Conservation (phyloP, 768 basidiomycete genomes). For the Calocera viscosa region DNA sequence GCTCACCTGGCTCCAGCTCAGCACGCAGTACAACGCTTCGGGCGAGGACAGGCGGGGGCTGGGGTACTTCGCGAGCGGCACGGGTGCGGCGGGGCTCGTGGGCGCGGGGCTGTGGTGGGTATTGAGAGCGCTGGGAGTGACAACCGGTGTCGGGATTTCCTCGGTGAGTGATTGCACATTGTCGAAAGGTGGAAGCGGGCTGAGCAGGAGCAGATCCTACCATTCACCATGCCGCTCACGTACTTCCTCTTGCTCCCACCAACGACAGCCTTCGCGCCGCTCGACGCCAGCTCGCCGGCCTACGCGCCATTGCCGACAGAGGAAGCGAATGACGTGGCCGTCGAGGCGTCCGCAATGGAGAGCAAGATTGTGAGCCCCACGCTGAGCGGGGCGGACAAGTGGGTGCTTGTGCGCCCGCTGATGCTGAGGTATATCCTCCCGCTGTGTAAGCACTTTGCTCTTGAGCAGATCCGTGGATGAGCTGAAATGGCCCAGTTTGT, state of each 20-base stretch:
- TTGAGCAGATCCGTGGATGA: not conserved
- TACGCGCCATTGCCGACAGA: slow-evolving; percentile 32
- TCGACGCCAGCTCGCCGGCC: slow-evolving; percentile 18
- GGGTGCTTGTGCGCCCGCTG: slow-evolving; percentile 66
- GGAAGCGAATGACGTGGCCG: slow-evolving; percentile 29
- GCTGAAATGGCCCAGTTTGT: slow-evolving; percentile 39
- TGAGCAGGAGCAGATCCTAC: too few relatives aligned
- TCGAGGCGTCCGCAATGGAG: slow-evolving; percentile 26
- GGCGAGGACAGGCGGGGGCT: slow-evolving; percentile 67
- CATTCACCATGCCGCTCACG: slow-evolving; percentile 62
- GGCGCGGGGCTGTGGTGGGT: slow-evolving; percentile 96
- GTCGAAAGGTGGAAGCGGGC: not conserved
- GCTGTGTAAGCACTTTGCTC: slow-evolving; percentile 46
- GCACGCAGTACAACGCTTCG: slow-evolving; percentile 59
- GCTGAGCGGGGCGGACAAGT: slow-evolving; percentile 62
- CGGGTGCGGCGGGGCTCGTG: slow-evolving; percentile 84
- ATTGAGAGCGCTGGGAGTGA: slow-evolving; percentile 71
- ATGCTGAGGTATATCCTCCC: slow-evolving; percentile 83
- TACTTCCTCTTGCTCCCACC: slow-evolving; percentile 69
- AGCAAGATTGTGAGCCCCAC: slow-evolving; percentile 37
- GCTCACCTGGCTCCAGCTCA: slow-evolving; percentile 87
- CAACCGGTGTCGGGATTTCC: slow-evolving; percentile 68
- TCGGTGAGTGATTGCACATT: slow-evolving; percentile 39
- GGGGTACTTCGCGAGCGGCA: slow-evolving; percentile 89
- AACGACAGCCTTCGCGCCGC: slow-evolving; percentile 37